Evolutionary conservation across 306 rosid species (phyloP).

Genomic region (Bauhinia variegata): DNA sequence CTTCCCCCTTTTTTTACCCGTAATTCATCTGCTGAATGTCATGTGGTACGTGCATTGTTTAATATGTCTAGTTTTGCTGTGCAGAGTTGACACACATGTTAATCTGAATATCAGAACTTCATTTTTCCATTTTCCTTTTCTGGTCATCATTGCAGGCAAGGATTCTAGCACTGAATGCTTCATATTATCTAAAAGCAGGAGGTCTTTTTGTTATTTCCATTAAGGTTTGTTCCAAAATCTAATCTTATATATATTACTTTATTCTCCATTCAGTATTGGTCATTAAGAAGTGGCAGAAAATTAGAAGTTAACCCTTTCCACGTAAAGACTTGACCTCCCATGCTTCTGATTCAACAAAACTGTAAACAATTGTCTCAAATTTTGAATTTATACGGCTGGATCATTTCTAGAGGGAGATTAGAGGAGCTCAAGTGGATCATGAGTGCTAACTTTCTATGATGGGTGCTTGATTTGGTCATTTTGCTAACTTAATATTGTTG

Average conservation of each 20-base stretch:
- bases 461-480: not conserved
- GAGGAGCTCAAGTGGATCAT: not conserved
- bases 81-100: not conserved
- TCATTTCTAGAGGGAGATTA: not conserved
- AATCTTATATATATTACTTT: too few species aligned
- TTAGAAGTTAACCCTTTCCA: too few species aligned
- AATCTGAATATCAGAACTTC: not conserved
- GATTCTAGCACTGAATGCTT: constrained; percentile 87
- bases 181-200: constrained; percentile 82
- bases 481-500: not conserved
- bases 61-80: not conserved
- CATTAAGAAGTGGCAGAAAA: too few species aligned
- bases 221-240: constrained; percentile 54
- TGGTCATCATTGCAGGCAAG: constrained; percentile 68
- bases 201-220: constrained; percentile 94
- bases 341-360: too few species aligned
- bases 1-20: too few species aligned
- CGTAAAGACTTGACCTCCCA: too few species aligned
- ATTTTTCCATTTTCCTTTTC: not conserved
- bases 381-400: not conserved
- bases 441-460: not conserved
- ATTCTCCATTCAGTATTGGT: too few species aligned
- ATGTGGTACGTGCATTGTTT: not conserved
- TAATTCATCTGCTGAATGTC: not conserved
- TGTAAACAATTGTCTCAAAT: not conserved